phyloP scores from a whole-genome alignment of 768 basidiomycete genomes.

The Lactarius tabidus region DNA sequence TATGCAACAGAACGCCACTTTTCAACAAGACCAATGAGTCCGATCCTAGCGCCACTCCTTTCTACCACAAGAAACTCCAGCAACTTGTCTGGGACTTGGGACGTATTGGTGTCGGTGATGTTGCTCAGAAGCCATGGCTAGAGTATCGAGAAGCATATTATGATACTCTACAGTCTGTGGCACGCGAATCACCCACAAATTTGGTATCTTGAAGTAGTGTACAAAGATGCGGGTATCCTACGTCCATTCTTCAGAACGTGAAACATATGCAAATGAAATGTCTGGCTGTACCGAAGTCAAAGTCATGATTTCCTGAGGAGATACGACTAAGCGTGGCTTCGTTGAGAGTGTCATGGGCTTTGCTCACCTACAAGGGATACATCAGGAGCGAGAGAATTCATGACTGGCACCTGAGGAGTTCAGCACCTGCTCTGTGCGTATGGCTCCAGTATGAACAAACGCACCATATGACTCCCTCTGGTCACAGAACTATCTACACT shows the following conservation, averaged over 20 bases:
- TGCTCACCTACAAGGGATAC: conserved; percentile 71
- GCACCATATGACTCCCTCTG: conserved; percentile 86
- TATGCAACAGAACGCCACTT: conserved; percentile 44
- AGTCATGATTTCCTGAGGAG: conserved; percentile 80
- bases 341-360: neutral
- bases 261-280: neutral
- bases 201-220: conserved; percentile 66
- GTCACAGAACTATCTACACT: conserved; percentile 85
- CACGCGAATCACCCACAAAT: conserved; percentile 51
- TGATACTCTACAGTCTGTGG: neutral
- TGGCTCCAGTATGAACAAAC: conserved; percentile 16
- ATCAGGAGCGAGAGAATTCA: conserved; percentile 78
- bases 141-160: conserved; percentile 2
- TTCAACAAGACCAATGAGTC: conserved; percentile 85
- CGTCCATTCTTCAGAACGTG: neutral
- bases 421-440: neutral
- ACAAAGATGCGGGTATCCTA: conserved; percentile 61
- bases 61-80: conserved; percentile 65
- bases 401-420: conserved; percentile 66
- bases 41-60: conserved; percentile 64
- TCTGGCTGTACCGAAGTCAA: conserved; percentile 65
- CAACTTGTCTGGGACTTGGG: conserved; percentile 55
- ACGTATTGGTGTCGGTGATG: conserved; percentile 67
- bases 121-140: conserved; percentile 92
- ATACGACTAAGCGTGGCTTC: conserved; percentile 2